A percentile compares a stretch with the other conserved stretches of the same genome.
Conservation (phyloP, 257 asterid species). For the Solanum lignicaule region DNA sequence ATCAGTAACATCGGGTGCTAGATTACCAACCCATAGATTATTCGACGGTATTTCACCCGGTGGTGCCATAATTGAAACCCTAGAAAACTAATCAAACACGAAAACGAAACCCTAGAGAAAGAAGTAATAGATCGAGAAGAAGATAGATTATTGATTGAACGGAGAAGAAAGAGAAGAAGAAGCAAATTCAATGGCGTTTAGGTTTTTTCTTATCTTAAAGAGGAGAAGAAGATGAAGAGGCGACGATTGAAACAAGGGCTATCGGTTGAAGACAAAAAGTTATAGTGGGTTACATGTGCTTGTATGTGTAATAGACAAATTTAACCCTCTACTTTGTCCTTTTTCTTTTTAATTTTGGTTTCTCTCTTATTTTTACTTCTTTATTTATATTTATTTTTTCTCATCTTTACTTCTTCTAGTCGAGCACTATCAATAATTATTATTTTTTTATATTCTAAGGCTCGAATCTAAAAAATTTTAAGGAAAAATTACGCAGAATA, state of each 20-base stretch:
- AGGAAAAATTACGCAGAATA: too few species aligned
- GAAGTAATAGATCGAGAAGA: neutral
- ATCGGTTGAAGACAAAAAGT: neutral
- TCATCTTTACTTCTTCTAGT: too few species aligned
- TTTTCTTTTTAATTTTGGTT: too few species aligned
- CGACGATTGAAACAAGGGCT: neutral
- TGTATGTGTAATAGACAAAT: neutral
- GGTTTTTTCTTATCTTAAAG: neutral
- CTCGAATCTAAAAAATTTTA: too few species aligned
- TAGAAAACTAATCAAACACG: neutral
- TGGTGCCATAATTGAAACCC: constrained; percentile 5
- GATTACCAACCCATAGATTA: constrained; percentile 82
- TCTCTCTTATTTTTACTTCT: neutral
- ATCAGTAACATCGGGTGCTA: constrained; percentile 54
- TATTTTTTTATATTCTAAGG: too few species aligned
- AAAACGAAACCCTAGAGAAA: neutral
- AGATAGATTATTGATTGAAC: neutral
- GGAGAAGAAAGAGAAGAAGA: neutral
- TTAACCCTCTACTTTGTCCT: neutral
- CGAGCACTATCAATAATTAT: too few species aligned
- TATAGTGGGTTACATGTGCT: neutral
- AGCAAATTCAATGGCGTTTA: neutral
- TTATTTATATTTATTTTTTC: too few species aligned
- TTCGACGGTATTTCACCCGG: constrained; percentile 61
- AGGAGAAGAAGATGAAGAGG: neutral